Conservation (phyloP, 257 asterid species). For the Forsythia suspensa region DNA sequence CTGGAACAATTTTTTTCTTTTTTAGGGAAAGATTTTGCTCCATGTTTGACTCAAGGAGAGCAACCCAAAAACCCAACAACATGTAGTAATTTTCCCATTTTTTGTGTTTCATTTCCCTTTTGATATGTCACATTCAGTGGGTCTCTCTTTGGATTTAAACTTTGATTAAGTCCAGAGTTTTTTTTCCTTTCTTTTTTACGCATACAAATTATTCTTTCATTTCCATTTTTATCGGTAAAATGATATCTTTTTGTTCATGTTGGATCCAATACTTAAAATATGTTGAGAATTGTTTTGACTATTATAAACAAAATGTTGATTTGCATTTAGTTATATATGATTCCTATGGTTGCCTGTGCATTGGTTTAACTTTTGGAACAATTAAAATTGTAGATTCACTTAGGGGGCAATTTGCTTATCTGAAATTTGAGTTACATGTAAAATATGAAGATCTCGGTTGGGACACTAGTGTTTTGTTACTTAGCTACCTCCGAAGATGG, state of each 20-base stretch:
- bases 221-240: background rate
- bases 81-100: too few species aligned
- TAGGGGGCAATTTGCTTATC: background rate
- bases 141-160: background rate
- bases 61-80: too few species aligned
- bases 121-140: too few species aligned
- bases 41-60: too few species aligned
- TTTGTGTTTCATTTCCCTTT: too few species aligned
- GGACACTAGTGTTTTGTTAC: background rate
- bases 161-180: background rate
- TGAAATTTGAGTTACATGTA: background rate
- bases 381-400: constrained; percentile 1
- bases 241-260: constrained; percentile 9
- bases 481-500: background rate
- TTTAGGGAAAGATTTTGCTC: too few species aligned
- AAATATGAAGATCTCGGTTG: background rate
- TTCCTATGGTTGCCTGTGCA: background rate
- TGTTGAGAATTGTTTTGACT: background rate
- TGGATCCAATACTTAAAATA: constrained; percentile 6
- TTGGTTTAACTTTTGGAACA: background rate
- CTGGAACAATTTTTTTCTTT: too few species aligned
- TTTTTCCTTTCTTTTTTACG: background rate
- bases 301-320: too few species aligned
- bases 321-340: too few species aligned
- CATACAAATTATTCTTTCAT: background rate